Evolutionary conservation across 257 asterid genomes (phyloP).

Genomic region (Lycium barbarum): DNA sequence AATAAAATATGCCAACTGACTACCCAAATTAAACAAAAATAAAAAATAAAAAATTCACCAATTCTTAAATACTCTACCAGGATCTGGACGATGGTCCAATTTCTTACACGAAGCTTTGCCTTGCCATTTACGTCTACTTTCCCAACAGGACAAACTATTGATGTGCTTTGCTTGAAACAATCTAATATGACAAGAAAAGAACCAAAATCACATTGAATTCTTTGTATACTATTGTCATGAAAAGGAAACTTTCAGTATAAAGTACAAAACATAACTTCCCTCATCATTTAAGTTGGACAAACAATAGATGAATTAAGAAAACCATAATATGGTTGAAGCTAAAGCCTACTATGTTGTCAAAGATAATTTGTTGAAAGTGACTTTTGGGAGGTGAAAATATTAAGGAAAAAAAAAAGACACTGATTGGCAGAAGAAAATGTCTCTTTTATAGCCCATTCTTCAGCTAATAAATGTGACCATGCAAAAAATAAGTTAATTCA

Average conservation of each 20-base stretch:
- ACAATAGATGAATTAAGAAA: not conserved
- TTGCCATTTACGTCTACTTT: not conserved
- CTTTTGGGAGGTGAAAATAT: not conserved
- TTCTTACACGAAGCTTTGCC: not conserved
- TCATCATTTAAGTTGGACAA: not conserved
- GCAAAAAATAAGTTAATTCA: not conserved
- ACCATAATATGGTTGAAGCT: not conserved
- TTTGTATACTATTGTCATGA: not conserved
- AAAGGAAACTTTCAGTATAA: not conserved
- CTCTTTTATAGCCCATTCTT: not conserved
- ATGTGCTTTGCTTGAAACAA: not conserved
- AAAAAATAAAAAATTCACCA: not conserved
- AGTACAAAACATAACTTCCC: not conserved
- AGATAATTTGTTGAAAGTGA: not conserved
- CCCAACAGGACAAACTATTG: not conserved
- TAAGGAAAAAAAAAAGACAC: not conserved
- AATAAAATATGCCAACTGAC: not conserved
- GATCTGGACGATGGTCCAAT: not conserved
- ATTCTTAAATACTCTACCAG: not conserved
- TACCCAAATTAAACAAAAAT: not conserved
- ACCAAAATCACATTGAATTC: not conserved
- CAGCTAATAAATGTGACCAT: not conserved
- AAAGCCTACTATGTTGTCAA: not conserved
- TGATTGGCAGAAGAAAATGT: not conserved
- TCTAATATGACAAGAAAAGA: not conserved